Percentiles rank a stretch among this genome's conserved stretches.
Evolutionary conservation across 352 stramenopile genomes (phyloP).

Genomic region (Phytophthora syringae): DNA sequence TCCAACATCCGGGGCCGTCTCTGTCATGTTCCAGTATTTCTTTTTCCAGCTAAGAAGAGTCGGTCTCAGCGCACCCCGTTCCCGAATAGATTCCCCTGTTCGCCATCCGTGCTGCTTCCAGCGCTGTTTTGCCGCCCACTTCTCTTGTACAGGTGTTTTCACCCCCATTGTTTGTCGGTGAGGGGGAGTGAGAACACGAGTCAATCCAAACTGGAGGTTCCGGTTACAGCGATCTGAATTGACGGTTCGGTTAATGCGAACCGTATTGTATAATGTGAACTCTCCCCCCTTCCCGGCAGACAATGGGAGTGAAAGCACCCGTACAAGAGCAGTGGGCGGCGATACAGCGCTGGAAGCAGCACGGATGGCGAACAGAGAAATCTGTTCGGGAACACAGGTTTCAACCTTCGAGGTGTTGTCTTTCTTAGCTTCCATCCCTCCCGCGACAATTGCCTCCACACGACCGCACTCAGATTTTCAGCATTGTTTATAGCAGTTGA

Average conservation of each 20-base stretch:
- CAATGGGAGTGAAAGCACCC: too few species aligned
- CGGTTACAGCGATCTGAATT: too few species aligned
- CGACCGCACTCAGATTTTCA: not conserved
- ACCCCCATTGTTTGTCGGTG: too few species aligned
- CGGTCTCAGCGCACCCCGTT: not conserved
- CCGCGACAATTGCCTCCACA: constrained; percentile 11
- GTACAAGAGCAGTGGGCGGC: too few species aligned
- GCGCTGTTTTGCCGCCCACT: not conserved
- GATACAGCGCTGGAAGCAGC: too few species aligned
- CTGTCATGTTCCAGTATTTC: not conserved
- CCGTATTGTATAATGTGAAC: too few species aligned
- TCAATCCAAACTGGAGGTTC: too few species aligned
- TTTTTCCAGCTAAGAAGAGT: not conserved
- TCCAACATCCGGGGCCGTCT: not conserved
- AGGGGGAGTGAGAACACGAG: too few species aligned
- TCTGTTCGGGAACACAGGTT: too few species aligned
- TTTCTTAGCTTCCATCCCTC: constrained; percentile 10
- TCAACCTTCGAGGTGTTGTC: constrained; percentile 4
- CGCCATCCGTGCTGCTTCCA: not conserved
- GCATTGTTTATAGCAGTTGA: constrained; percentile 2
- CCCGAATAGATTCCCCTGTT: not conserved
- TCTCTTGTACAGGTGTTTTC: not conserved
- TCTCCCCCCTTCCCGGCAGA: too few species aligned
- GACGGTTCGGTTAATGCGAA: too few species aligned
- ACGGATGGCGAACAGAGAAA: too few species aligned